phyloP scores from a whole-genome alignment of 2,329 filamentous ascomycete species.

The Epichloe scottii region DNA sequence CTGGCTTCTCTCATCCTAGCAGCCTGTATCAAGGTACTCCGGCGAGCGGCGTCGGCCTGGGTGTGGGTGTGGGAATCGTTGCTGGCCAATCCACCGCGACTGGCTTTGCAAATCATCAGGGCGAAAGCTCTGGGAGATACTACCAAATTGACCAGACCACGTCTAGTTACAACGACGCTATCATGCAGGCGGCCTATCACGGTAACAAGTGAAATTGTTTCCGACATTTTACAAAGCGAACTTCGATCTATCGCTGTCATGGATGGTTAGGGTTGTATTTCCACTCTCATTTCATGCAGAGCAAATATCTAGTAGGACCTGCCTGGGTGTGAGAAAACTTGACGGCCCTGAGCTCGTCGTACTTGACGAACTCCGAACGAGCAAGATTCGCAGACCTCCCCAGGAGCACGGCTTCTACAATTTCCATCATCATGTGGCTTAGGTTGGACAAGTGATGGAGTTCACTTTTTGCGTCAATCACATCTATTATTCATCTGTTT shows the following conservation, averaged over 20 bases:
- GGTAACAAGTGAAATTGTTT: constrained; percentile 12
- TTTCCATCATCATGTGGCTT: not conserved
- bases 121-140: constrained; percentile 10
- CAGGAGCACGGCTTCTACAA: not conserved
- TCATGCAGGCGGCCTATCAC: constrained; percentile 22
- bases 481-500: constrained; percentile 1
- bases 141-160: constrained; percentile 22
- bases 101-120: constrained; percentile 4
- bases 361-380: not conserved
- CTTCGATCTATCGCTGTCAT: not conserved
- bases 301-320: not conserved
- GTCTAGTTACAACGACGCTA: constrained; percentile 22
- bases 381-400: not conserved
- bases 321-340: not conserved
- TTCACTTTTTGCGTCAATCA: not conserved
- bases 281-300: not conserved
- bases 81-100: constrained; percentile 9
- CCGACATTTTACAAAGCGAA: not conserved
- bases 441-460: not conserved
- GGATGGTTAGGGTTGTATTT: not conserved
- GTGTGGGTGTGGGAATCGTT: constrained; percentile 1
- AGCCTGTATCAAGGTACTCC: constrained; percentile 39
- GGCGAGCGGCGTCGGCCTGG: constrained; percentile 11
- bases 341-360: not conserved
- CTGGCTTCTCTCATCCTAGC: constrained; percentile 35